Percentiles rank a stretch among this genome's conserved stretches.
phyloP scores from a whole-genome alignment of 306 rosid species.

The Cotoneaster glaucophyllus region DNA sequence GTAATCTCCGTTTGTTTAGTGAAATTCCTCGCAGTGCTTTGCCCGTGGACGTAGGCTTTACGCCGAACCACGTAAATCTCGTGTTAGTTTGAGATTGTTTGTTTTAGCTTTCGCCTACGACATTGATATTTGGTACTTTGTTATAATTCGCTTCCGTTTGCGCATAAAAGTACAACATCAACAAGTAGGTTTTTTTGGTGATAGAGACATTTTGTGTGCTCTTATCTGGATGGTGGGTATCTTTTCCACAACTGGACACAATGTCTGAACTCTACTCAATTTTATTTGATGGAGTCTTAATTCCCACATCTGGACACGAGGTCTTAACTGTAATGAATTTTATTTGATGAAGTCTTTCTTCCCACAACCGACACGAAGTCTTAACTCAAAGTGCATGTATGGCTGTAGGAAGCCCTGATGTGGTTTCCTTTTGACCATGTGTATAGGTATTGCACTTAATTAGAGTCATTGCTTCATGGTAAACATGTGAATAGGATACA shows the following conservation, averaged over 20 bases:
- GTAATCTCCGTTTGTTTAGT: too few relatives aligned
- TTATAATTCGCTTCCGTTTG: too few relatives aligned
- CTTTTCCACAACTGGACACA: neutral
- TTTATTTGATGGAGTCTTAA: neutral
- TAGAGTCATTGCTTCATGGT: neutral
- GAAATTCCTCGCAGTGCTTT: too few relatives aligned
- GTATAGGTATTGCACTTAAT: neutral
- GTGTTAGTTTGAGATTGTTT: too few relatives aligned
- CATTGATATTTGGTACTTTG: too few relatives aligned
- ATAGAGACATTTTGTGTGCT: neutral
- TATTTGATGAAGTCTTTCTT: neutral
- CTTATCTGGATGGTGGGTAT: neutral
- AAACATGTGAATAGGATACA: neutral
- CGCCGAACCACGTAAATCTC: too few relatives aligned
- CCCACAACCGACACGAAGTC: neutral
- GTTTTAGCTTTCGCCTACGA: too few relatives aligned
- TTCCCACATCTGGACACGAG: too few relatives aligned
- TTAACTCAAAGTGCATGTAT: too few relatives aligned
- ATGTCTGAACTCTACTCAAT: neutral
- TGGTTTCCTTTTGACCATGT: neutral
- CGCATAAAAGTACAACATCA: too few relatives aligned
- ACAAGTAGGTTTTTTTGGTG: neutral
- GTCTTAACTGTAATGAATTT: neutral
- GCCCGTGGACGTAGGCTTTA: too few relatives aligned
- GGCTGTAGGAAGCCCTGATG: too few relatives aligned